A percentile compares a stretch with the other conserved stretches of the same genome.
phyloP scores from a whole-genome alignment of 805 yeast genomes.

The Saturnispora halmiae region DNA sequence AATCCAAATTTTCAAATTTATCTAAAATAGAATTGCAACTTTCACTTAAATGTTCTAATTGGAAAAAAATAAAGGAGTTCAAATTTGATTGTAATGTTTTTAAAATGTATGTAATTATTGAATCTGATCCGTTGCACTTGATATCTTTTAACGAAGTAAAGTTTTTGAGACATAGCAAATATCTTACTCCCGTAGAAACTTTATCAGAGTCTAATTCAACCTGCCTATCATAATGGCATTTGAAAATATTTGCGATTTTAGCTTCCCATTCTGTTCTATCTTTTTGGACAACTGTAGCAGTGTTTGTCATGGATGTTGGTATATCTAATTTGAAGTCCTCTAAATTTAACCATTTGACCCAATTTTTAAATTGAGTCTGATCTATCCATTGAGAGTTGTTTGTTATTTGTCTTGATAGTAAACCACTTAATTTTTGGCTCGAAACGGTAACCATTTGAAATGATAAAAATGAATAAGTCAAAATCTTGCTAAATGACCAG shows the following conservation, averaged over 20 bases:
- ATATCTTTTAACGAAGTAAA: slow-evolving; percentile 26
- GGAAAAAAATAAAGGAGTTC: slow-evolving; percentile 10
- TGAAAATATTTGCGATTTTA: background rate
- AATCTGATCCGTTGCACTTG: slow-evolving; percentile 5
- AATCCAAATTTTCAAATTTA: slow-evolving; percentile 12
- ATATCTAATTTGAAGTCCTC: background rate
- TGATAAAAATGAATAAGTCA: slow-evolving; percentile 26
- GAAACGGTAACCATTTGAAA: slow-evolving; percentile 21
- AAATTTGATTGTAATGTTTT: slow-evolving; percentile 16
- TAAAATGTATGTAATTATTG: slow-evolving; percentile 16
- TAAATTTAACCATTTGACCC: slow-evolving; percentile 24
- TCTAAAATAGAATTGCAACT: slow-evolving; percentile 17
- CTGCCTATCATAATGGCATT: background rate
- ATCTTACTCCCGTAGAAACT: background rate
- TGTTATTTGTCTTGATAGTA: slow-evolving; percentile 5
- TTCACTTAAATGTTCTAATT: slow-evolving; percentile 15
- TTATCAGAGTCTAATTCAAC: background rate
- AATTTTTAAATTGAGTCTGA: slow-evolving; percentile 21
- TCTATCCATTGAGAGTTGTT: slow-evolving; percentile 23
- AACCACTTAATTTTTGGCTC: slow-evolving; percentile 19
- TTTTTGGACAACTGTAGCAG: background rate
- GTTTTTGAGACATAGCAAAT: slow-evolving; percentile 22
- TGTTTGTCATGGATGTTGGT: background rate
- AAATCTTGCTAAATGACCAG: slow-evolving; percentile 19
- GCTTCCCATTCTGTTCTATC: background rate